Base-by-base conservation (phyloP, 306 rosid genomes). In the Pyrus communis region DNA sequence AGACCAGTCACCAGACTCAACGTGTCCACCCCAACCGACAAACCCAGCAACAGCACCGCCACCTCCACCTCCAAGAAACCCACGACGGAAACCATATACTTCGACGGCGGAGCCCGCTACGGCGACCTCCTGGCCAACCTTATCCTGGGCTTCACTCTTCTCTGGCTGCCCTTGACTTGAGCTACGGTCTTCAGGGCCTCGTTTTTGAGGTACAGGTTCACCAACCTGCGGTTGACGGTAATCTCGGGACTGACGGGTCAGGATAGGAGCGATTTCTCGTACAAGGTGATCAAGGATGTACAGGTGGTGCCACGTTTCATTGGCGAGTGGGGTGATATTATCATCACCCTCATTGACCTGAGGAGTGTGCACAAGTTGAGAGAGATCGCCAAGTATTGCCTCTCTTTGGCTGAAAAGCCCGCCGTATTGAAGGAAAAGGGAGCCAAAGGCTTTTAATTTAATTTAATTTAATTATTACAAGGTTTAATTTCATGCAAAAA, bases 81-180 rank as follows among this genome's bases (percentile, higher is more conserved):
- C 76, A 25, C 80, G 22, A 78, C 82, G 33, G 98, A 95, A 73
- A 84, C 84, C 54, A 49, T 95, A 43, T 95, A 84, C 89, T 92
- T 95, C 86, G 98, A 95, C 87, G 97, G 98, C 1, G 98, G 98
- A n/a, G 92, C 97, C 38, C 98, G 92, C 84, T 90, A 89, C 63
- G 97, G 98, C 0, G 97, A 95, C 79, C 96, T 95, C 0, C 15
- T 80, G 0, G 88, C 95, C 2, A 94, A 94, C 75, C 91, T 94
- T 0, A 7, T 90, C 0, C 91, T 94, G 4, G 96, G 96, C 2
- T 91, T 92, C 86, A 94, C 96, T n/a, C 93, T 94, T 2, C 27
- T 94, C 0, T 95, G 98, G 97, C 86, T 95, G 0, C 97, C 97
- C 1, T 73, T 95, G 4, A 95, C 97, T 15, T n/a, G 92, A 2